phyloP scores from a whole-genome alignment of 495 filamentous ascomycete species.

The Endocarpon pusillum region DNA sequence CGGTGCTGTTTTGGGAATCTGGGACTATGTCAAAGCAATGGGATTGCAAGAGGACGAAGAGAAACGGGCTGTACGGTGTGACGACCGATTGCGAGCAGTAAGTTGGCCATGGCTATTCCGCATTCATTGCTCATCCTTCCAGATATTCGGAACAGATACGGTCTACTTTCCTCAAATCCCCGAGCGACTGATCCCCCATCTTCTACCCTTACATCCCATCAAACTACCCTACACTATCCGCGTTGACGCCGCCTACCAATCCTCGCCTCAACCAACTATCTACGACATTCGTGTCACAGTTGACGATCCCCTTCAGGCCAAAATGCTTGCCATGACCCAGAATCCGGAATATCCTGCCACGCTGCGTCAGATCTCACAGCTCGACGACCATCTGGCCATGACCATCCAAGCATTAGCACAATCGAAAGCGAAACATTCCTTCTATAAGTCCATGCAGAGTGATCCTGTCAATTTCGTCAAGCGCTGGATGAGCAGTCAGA shows the following conservation, averaged over 20 bases:
- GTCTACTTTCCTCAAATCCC: slow-evolving; percentile 83
- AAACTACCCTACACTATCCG: slow-evolving; percentile 85
- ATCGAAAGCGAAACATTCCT: slow-evolving; percentile 70
- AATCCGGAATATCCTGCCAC: slow-evolving; percentile 32
- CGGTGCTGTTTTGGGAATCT: slow-evolving; percentile 74
- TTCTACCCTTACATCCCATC: slow-evolving; percentile 64
- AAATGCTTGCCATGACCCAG: slow-evolving; percentile 41
- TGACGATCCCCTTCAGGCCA: slow-evolving; percentile 62
- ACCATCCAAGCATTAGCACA: slow-evolving; percentile 61
- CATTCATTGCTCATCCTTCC: slow-evolving; percentile 5
- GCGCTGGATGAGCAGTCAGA: slow-evolving; percentile 75
- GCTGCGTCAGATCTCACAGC: slow-evolving; percentile 48
- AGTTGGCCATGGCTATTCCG: slow-evolving; percentile 8
- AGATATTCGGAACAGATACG: slow-evolving; percentile 65
- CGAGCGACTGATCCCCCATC: slow-evolving; percentile 52
- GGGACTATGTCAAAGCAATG: slow-evolving; percentile 84
- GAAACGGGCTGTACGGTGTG: slow-evolving; percentile 76
- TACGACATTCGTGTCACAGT: slow-evolving; percentile 78
- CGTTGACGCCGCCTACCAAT: slow-evolving; percentile 71
- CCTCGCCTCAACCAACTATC: slow-evolving; percentile 44
- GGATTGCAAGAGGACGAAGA: slow-evolving; percentile 86
- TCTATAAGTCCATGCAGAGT: slow-evolving; percentile 54
- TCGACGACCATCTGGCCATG: slow-evolving; percentile 73
- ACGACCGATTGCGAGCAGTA: slow-evolving; percentile 62
- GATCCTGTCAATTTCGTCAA: slow-evolving; percentile 72